These are phyloP conservation scores for Metarhizium humberi DNA, from an alignment of 2,329 filamentous ascomycete genomes.

Conservation along the genomic window DNA sequence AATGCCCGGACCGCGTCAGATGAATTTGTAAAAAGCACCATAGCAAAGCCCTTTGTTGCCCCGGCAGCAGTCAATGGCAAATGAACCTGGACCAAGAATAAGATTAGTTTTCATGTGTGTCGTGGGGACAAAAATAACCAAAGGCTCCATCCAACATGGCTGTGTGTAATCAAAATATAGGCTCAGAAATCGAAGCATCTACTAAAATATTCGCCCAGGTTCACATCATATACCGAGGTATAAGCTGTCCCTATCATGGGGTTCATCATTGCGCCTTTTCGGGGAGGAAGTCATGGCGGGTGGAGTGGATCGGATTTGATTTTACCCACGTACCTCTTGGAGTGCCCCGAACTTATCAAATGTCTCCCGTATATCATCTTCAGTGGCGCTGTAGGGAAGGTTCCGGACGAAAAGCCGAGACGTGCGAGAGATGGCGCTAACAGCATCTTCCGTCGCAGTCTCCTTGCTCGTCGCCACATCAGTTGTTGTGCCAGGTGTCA, in stretches of 20 bases:
- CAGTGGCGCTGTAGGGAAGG: constrained; percentile 68
- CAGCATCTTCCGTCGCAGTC: constrained; percentile 15
- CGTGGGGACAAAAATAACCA: not conserved
- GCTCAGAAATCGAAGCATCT: constrained; percentile 94
- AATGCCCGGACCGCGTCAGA: constrained; percentile 71
- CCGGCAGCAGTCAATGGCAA: constrained; percentile 66
- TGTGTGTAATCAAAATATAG: constrained; percentile 17
- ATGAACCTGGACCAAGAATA: constrained; percentile 57
- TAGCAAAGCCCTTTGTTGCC: constrained; percentile 80
- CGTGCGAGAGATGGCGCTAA: constrained; percentile 60
- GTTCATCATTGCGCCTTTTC: constrained; percentile 69
- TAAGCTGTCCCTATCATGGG: constrained; percentile 99
- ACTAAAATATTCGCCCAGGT: constrained; percentile 98
- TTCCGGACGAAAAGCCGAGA: constrained; percentile 83
- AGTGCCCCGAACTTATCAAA: constrained; percentile 68
- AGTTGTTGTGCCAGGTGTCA: constrained; percentile 17
- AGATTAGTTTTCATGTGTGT: constrained; percentile 17
- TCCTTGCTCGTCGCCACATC: constrained; percentile 21
- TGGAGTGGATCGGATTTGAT: not conserved
- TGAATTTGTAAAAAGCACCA: constrained; percentile 68
- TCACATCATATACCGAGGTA: constrained; percentile 86
- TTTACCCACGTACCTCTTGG: constrained; percentile 68
- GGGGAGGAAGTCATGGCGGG: not conserved
- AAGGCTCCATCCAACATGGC: constrained; percentile 4
- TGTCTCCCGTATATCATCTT: constrained; percentile 64